Base-by-base conservation (phyloP, 495 filamentous ascomycete genomes). In the Aspergillus bertholletiae region DNA sequence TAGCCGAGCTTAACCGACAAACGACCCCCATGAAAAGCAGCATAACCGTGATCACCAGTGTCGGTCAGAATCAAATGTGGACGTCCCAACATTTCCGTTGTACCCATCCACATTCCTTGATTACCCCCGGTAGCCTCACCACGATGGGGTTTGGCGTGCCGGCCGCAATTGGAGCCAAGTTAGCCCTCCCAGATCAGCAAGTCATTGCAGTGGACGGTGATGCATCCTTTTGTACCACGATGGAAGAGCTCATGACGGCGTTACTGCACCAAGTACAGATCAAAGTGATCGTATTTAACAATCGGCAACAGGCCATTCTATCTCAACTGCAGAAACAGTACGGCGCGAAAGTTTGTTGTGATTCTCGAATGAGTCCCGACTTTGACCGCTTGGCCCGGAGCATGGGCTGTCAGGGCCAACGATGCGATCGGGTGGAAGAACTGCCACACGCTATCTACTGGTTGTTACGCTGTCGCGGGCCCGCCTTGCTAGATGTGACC, bases 61-160 rank as follows among this genome's bases (percentile, higher is more conserved):
- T 97, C 37, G 92, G 92, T 43, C 92, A 97, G 69, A 92, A 97
- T 72, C 93, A 97, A 74, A 96, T 97, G 93, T 96, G 92, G 92
- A 77, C 88, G 21, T 92, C 92, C 12, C 92, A 96, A 71, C 90
- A 96, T 73, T 96, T 89, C 81, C 85, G 92, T 56, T 97, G 93
- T 92, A 79, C 89, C 28, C 72, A 92, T 61, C 92, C 93, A 26
- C 84, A 92, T 48, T 89, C 88, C 57, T 89, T 96, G 85, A 86
- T 96, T 71, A 93, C 92, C 17, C 96, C 91, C 4, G 92, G 92
- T 68, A 90, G 92, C 62, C 81, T 96, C 27, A 92, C 92, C 54
- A 97, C 93, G 15, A 96, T 97, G 93, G 93, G 93, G 51, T 97
- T 77, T 74, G 92, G 93, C 60, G 84, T 97, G 35, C 93, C 93